These are phyloP conservation scores for Luffa aegyptiaca DNA, from an alignment of 306 rosid genomes.

Conservation along the genomic window DNA sequence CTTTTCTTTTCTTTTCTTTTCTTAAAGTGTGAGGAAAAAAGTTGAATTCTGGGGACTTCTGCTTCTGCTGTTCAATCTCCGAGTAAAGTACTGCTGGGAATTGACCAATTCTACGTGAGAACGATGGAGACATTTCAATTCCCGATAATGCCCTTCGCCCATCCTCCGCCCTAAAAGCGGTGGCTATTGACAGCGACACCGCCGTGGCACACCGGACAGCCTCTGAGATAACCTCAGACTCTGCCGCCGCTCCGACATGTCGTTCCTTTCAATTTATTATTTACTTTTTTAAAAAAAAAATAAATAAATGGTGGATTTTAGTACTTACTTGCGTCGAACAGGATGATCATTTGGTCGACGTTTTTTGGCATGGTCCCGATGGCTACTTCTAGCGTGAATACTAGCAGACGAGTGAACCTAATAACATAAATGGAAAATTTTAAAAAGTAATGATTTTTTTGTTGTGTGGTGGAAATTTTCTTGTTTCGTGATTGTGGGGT, in stretches of 20 bases:
- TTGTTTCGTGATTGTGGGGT: background rate
- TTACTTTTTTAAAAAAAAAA: background rate
- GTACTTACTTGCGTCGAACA: constrained; percentile 96
- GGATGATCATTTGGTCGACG: constrained; percentile 68
- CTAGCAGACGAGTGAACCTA: constrained; percentile 82
- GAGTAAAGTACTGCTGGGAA: constrained; percentile 16
- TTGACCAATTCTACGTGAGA: constrained; percentile 31
- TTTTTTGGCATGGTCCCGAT: constrained; percentile 79
- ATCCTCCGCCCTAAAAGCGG: constrained; percentile 1
- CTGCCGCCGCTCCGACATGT: constrained; percentile 32
- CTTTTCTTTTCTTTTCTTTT: background rate
- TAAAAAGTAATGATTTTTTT: background rate
- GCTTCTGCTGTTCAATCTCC: constrained; percentile 5
- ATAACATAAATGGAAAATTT: background rate
- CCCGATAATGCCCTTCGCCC: constrained; percentile 52
- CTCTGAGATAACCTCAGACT: constrained; percentile 21
- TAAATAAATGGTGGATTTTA: background rate
- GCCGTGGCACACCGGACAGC: constrained; percentile 73
- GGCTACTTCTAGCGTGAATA: constrained; percentile 87
- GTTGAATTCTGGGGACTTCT: constrained; percentile 37
- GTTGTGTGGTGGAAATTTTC: background rate
- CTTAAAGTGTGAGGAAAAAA: constrained; percentile 19
- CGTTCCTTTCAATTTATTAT: constrained; percentile 8
- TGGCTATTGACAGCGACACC: constrained; percentile 30
- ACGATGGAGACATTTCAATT: constrained; percentile 32